A percentile compares a stretch with the other conserved stretches of the same genome.
Conservation (phyloP, 2,329 filamentous ascomycete genomes). For the Microcera coccophila region DNA sequence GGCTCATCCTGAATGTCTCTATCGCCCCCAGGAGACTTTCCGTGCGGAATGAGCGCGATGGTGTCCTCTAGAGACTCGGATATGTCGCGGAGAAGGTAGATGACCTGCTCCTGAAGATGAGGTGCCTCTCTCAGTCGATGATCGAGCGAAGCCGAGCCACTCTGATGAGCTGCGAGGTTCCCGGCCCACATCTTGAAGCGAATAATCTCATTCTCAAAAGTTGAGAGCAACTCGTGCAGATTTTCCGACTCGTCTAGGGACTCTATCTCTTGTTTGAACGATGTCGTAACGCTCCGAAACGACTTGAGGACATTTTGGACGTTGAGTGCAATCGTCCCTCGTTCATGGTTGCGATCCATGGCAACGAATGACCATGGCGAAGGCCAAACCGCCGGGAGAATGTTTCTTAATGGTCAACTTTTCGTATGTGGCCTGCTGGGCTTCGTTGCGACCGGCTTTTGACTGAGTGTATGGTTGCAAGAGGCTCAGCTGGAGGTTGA, state of each 20-base stretch:
- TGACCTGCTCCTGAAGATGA: slow-evolving; percentile 16
- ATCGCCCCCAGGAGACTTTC: accelerated
- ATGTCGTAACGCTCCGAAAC: slow-evolving; percentile 1
- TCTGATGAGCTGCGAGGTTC: slow-evolving; percentile 15
- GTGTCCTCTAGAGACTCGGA: slow-evolving; percentile 6
- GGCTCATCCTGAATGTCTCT: neutral
- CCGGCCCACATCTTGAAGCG: slow-evolving; percentile 23
- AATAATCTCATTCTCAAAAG: neutral
- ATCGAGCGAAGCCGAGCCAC: slow-evolving; percentile 12
- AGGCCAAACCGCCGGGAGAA: neutral
- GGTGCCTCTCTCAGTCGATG: slow-evolving; percentile 18
- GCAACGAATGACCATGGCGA: neutral
- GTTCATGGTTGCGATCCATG: neutral
- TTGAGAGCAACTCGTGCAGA: accelerated
- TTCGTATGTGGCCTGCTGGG: neutral
- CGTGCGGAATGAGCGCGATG: accelerated
- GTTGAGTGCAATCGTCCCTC: slow-evolving; percentile 3
- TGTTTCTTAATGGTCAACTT: neutral
- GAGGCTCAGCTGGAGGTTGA: neutral
- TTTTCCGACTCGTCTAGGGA: neutral
- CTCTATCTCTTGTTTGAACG: neutral
- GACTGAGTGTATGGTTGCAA: neutral
- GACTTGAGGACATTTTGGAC: neutral
- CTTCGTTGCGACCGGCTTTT: neutral
- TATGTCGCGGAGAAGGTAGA: slow-evolving; percentile 21